Base-by-base conservation (phyloP, 768 basidiomycete genomes). In the Artomyces pyxidatus region DNA sequence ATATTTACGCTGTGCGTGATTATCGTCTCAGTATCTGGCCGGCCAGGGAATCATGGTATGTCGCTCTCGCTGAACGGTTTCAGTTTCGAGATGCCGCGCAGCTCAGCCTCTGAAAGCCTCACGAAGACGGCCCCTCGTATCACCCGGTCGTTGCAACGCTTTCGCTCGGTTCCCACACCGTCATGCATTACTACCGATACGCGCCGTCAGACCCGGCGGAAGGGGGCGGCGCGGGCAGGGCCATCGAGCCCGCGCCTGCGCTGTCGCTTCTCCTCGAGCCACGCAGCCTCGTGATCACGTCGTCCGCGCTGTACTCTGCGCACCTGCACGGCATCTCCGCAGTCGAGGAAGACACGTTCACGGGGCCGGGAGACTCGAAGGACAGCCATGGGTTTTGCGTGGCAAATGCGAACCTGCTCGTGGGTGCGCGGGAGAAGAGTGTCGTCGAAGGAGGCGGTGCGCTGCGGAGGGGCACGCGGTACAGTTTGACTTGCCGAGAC, bases 21-120 rank as follows among this genome's bases (percentile, higher is more conserved):
- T 22, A 3, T n/a, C 28, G 4, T 57, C 86, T 80, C 58, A 88
- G 81, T 97, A 97, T 65, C 74, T 80, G 16, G 77, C 90, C 7
- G 89, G 88, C 1, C 91, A 96, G 69, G 94, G 95, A 10, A 97
- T 98, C 51, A 87, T 93, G 78, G 92, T 92, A 63, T 71, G 65
- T 49, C 17, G 16, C 35, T 21, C 48, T 43, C 51, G 42, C 42
- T 48, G 29, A 39, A 37, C 21, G 47, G 27, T n/a, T 22, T 19
- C 42, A 17, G 22, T 44, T 52, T 52, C 45, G 46, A 52, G 43
- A 57, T 49, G 27, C 47, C 26, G 28, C 51, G 23, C 37, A n/a
- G 39, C 25, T 41, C 64, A 17, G 32, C 17, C 4, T 35, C 32
- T 17, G 32, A 12, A 14, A 94, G 89, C 89, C 91, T 1, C 94